These are phyloP conservation scores for Cordyceps farinosa DNA, from an alignment of 2,329 filamentous ascomycete species.

Conservation along the genomic window DNA sequence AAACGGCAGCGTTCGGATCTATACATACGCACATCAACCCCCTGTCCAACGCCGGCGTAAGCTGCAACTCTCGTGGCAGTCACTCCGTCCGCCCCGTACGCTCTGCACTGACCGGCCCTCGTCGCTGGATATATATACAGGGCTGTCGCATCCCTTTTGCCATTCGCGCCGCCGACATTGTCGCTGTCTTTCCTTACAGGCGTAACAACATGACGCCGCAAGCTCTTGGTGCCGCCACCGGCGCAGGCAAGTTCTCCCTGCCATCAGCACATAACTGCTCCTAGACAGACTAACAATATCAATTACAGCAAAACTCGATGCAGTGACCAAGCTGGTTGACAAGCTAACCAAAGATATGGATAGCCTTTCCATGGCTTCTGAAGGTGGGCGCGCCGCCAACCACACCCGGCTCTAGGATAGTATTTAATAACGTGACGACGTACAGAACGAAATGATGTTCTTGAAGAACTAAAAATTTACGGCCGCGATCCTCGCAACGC, in stretches of 20 bases:
- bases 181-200: background rate
- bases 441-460: constrained; percentile 57
- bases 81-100: background rate
- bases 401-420: constrained; percentile 11
- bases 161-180: background rate
- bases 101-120: background rate
- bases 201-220: constrained; percentile 23
- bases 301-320: constrained; percentile 59
- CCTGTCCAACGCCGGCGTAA: background rate
- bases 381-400: constrained; percentile 48
- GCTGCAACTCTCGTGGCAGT: background rate
- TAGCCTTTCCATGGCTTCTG: constrained; percentile 52
- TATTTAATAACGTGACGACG: constrained; percentile 22
- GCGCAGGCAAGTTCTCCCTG: constrained; percentile 37
- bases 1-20: background rate
- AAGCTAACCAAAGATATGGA: constrained; percentile 60
- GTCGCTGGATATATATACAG: background rate
- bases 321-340: constrained; percentile 62
- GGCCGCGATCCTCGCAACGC: constrained; percentile 67
- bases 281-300: background rate
- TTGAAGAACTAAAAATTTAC: constrained; percentile 65
- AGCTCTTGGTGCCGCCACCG: constrained; percentile 34
- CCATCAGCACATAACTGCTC: too few relatives aligned
- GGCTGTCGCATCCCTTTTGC: background rate
- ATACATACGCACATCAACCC: background rate